Base-by-base conservation (phyloP, 257 asterid species). In the Salvia splendens region DNA sequence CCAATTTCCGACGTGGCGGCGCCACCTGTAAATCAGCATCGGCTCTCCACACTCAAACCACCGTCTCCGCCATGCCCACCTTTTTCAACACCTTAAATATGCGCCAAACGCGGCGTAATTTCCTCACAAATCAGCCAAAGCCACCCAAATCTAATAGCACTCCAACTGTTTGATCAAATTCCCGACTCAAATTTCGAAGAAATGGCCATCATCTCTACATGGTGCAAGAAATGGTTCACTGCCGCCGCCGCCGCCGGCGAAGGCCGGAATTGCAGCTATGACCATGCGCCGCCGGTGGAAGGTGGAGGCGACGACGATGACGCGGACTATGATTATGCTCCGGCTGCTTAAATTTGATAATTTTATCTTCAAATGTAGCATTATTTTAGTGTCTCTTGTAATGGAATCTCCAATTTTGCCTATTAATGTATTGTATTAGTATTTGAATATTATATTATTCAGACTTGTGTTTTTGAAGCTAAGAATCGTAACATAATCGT, bases 261-360 rank as follows among this genome's bases (percentile, higher is more conserved):
- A 10, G 24, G 48, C 2, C 43, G 43, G 10, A 8, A 1, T 15
- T 16, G 12, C 10, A 61, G n/a, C 8, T 69, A 69, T 24, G 56
- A 53, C 53, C 17, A 40, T 9, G 35, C 58, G 2, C 9, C 17
- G 17, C 59, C 43, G 2, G 78, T 11, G 6, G 66, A 67, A 43
- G 57, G 73, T 8, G 66, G n/a, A 10, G 73, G 73, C 0, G 77
- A 65, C 48, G 72, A 65, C 8, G 65, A 65, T 7, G 76, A 72
- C 24, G 58, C 55, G 41, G 55, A 16, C 20, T 72, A 56, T n/a
- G 68, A 72, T 72, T 72, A 74, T 15, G 79, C 79, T 24, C 79
- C 71, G 6, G 71, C 79, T 4, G 71, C 75, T 3, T 74, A 15
- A 53, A 46, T 12, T 10, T 14, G 48, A 58, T 38, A 7, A 38